Base-by-base conservation (phyloP, 228 moss, liverwort and hornwort species). In the Sphagnum fallax region DNA sequence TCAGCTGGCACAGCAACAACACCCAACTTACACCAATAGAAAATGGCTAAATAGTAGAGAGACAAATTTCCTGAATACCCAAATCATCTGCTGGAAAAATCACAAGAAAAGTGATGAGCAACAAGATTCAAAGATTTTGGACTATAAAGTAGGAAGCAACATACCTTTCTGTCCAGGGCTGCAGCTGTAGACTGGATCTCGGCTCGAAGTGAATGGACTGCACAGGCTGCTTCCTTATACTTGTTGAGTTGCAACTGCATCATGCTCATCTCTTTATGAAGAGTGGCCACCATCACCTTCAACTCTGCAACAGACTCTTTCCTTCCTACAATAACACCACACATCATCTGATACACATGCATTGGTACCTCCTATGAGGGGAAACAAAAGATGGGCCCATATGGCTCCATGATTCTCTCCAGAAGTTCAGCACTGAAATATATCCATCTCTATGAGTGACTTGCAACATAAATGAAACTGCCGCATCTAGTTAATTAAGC, bases 181-280 rank as follows among this genome's bases (percentile, higher is more conserved):
- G 67, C 81, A 77, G 80, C 74, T 64, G 94, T 58, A 4, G 94
- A 81, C 64, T 87, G 81, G 47, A 90, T 90, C 82, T 98, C 89
- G 71, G 98, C 98, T 65, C 93, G 85, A 69, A 98, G 90, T 61
- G 89, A 81, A 79, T 94, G 87, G 64, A 94, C 94, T 77, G 92
- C 92, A 53, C 65, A 73, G 72, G 94, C 85, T 55, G 90, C 94
- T 78, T 93, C 92, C 77, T 98, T 94, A 60, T 84, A 98, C 75
- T 98, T 98, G 70, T 78, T 92, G 69, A 98, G 65, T 64, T 98
- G 93, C 69, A 78, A 72, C 86, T 92, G 93, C 90, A 98, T 93
- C 98, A 98, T 98, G 65, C 94, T 89, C 93, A 98, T 93, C 76
- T 98, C 98, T 71, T 90, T 98, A 64, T 98, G 93, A 72, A 98